Conservation (phyloP, 2,329 filamentous ascomycete genomes). For the Myrmaecium sp. region DNA sequence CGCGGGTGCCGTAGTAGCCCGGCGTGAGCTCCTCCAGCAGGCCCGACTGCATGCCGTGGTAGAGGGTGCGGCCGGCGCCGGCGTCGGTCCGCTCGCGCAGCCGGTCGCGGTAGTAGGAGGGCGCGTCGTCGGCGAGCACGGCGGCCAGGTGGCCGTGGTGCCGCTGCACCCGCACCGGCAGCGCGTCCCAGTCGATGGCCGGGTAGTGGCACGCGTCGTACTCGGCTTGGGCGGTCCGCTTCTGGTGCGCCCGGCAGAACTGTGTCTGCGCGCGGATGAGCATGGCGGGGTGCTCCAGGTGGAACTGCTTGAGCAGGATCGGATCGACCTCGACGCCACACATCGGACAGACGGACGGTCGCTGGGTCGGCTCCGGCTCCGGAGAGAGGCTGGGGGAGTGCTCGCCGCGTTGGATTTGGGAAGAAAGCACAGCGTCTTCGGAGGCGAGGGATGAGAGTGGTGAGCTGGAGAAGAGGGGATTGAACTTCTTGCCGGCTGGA, state of each 20-base stretch:
- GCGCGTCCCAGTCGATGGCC: constrained; percentile 46
- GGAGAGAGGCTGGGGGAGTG: too few relatives aligned
- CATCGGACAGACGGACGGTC: constrained; percentile 3
- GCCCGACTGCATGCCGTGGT: constrained; percentile 31
- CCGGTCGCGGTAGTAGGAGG: constrained; percentile 43
- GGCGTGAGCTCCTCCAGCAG: constrained; percentile 36
- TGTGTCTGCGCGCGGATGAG: constrained; percentile 37
- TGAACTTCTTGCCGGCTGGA: too few relatives aligned
- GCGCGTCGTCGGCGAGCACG: constrained; percentile 39
- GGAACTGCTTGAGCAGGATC: background rate
- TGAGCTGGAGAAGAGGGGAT: too few relatives aligned
- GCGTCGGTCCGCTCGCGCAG: constrained; percentile 38
- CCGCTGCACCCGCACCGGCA: constrained; percentile 40
- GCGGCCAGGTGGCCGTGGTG: constrained; percentile 39
- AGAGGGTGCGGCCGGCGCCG: constrained; percentile 43
- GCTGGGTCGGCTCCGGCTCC: too few relatives aligned
- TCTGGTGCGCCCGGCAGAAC: constrained; percentile 21
- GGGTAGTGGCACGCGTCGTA: constrained; percentile 47
- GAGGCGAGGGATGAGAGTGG: too few relatives aligned
- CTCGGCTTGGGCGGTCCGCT: constrained; percentile 15
- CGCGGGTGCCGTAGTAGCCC: constrained; percentile 71
- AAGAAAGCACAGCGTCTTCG: too few relatives aligned
- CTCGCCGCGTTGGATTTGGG: too few relatives aligned
- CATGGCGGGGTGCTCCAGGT: constrained; percentile 21
- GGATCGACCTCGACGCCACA: constrained; percentile 2